phyloP scores from a whole-genome alignment of 2,329 filamentous ascomycete species.

The Ophiosphaerella narmari region DNA sequence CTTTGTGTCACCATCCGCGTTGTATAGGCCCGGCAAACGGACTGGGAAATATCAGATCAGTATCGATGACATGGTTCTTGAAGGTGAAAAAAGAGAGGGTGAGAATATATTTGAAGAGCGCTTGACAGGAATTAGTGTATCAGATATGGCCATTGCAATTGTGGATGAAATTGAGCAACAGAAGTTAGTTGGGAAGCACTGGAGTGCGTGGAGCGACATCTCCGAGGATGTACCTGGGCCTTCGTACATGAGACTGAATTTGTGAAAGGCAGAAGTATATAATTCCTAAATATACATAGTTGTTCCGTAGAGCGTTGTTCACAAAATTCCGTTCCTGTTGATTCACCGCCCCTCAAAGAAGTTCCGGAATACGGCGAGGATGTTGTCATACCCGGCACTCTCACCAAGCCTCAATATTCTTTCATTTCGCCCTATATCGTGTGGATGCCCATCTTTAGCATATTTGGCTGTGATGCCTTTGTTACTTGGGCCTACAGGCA shows the following conservation, averaged over 20 bases:
- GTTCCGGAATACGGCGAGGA: slow-evolving; percentile 31
- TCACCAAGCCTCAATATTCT: slow-evolving; percentile 34
- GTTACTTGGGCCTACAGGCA: slow-evolving; percentile 22
- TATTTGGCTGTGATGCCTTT: slow-evolving; percentile 32
- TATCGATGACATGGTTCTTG: slow-evolving; percentile 38
- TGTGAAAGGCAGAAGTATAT: slow-evolving; percentile 21
- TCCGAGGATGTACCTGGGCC: slow-evolving; percentile 31
- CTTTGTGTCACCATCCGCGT: slow-evolving; percentile 39
- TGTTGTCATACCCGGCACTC: slow-evolving; percentile 27
- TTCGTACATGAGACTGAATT: slow-evolving; percentile 31
- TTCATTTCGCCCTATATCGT: slow-evolving; percentile 32
- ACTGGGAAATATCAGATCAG: slow-evolving; percentile 40
- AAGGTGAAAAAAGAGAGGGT: slow-evolving; percentile 25
- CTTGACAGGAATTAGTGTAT: slow-evolving; percentile 39
- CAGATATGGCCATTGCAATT: slow-evolving; percentile 43
- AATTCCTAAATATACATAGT: neutral
- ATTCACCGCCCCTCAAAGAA: slow-evolving; percentile 28
- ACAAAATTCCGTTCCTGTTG: neutral
- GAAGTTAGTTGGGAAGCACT: slow-evolving; percentile 37
- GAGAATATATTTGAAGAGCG: slow-evolving; percentile 35
- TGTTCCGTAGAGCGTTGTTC: neutral
- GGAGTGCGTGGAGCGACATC: slow-evolving; percentile 38
- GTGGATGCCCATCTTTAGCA: slow-evolving; percentile 28
- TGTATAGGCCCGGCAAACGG: slow-evolving; percentile 40
- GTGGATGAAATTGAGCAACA: slow-evolving; percentile 39